These are phyloP conservation scores for Mucuna pruriens DNA, from an alignment of 306 rosid genomes.

Conservation along the genomic window DNA sequence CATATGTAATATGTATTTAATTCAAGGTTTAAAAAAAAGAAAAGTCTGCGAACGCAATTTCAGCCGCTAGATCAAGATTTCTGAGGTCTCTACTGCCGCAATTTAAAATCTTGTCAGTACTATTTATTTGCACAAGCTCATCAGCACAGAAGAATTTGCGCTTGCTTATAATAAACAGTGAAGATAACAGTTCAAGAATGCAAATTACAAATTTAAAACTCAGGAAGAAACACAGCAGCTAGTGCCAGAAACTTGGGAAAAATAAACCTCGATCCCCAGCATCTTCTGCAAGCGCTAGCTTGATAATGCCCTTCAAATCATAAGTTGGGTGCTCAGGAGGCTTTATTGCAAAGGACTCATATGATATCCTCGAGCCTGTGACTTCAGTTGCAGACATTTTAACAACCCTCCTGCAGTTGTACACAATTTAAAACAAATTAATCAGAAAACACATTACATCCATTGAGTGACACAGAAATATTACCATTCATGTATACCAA, in stretches of 20 bases:
- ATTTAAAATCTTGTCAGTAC: no score
- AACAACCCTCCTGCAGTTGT: conserved; percentile 49
- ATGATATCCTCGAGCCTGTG: conserved; percentile 42
- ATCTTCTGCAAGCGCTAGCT: conserved; percentile 86
- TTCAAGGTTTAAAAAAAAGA: no score
- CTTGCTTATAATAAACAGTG: not conserved
- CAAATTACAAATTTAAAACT: not conserved
- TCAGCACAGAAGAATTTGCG: not conserved
- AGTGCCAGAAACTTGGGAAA: conserved; percentile 4
- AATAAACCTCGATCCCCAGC: conserved; percentile 74
- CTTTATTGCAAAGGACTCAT: conserved; percentile 57
- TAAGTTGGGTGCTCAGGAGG: conserved; percentile 94
- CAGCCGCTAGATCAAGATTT: no score
- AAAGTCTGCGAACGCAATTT: no score
- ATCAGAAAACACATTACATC: conserved; percentile 1
- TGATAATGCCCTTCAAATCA: conserved; percentile 73
- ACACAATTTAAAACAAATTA: conserved; percentile 28
- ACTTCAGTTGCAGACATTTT: conserved; percentile 60
- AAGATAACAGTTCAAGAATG: not conserved
- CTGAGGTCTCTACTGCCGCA: no score
- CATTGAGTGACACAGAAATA: not conserved
- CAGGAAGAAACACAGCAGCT: not conserved
- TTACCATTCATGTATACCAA: not conserved
- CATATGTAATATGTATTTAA: no score
- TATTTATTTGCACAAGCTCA: not conserved